A percentile compares a stretch with the other conserved stretches of the same genome.
phyloP scores from a whole-genome alignment of 2,329 filamentous ascomycete genomes.

The Amphichorda felina region DNA sequence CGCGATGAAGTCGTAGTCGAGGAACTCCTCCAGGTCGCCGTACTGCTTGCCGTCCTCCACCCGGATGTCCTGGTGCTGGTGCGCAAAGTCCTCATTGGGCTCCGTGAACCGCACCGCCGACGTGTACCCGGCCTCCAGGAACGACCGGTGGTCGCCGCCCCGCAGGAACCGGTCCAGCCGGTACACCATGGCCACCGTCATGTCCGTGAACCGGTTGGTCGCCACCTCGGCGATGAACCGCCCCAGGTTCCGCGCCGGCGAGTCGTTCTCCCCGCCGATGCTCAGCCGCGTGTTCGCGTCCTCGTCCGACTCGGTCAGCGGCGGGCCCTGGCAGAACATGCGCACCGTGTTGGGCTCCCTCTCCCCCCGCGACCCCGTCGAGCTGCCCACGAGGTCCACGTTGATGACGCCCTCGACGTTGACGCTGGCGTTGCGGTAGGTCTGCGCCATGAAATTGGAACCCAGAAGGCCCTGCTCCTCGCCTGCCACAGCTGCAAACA shows the following conservation, averaged over 20 bases:
- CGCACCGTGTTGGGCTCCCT: constrained; percentile 38
- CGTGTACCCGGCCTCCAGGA: constrained; percentile 41
- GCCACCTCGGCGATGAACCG: constrained; percentile 43
- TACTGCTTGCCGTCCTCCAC: constrained; percentile 37
- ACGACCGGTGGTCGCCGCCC: constrained; percentile 43
- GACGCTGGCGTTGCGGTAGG: constrained; percentile 34
- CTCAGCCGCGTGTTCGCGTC: constrained; percentile 23
- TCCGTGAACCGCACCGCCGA: constrained; percentile 44
- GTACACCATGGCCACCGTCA: constrained; percentile 45
- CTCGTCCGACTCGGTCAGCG: constrained; percentile 25
- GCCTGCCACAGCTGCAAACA: constrained; percentile 43
- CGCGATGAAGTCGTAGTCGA: constrained; percentile 42
- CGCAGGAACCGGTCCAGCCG: constrained; percentile 42
- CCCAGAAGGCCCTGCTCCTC: constrained; percentile 47
- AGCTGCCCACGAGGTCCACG: constrained; percentile 44
- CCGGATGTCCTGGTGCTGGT: constrained; percentile 44
- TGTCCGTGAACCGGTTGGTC: constrained; percentile 35
- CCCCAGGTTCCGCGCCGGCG: constrained; percentile 39
- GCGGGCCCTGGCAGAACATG: constrained; percentile 39
- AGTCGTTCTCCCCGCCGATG: constrained; percentile 42
- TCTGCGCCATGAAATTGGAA: constrained; percentile 36
- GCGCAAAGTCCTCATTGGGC: constrained; percentile 42
- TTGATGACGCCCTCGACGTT: constrained; percentile 47
- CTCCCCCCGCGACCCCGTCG: constrained; percentile 29
- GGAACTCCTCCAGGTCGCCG: constrained; percentile 42